phyloP scores from a whole-genome alignment of 2,329 filamentous ascomycete genomes.

The Orbilia ellipsospora region DNA sequence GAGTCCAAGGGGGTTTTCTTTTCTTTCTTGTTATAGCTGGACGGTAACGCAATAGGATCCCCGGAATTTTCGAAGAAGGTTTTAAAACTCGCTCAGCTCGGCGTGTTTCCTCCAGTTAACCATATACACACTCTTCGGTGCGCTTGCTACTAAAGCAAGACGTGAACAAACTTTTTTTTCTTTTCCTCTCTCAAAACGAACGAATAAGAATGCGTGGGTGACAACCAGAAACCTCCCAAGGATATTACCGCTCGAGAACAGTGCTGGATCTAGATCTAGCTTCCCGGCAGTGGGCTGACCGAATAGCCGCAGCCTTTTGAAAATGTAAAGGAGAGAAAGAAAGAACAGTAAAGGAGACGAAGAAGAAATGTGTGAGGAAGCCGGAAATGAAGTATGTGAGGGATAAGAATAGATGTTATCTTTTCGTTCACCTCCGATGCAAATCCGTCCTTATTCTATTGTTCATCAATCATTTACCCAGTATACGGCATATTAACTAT shows the following conservation, averaged over 20 bases:
- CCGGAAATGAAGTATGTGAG: too few relatives aligned
- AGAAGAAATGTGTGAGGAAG: neutral
- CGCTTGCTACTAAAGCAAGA: constrained; percentile 21
- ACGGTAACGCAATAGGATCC: constrained; percentile 1
- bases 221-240: constrained; percentile 7
- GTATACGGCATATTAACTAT: constrained; percentile 12
- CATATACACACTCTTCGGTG: constrained; percentile 2
- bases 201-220: constrained; percentile 29
- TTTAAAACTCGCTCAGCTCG: constrained; percentile 48
- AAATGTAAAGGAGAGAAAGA: constrained; percentile 16
- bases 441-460: too few relatives aligned
- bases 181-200: constrained; percentile 30
- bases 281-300: neutral
- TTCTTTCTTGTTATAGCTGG: constrained; percentile 1
- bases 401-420: too few relatives aligned
- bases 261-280: constrained; percentile 23
- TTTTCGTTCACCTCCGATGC: too few relatives aligned
- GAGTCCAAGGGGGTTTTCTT: neutral
- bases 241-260: constrained; percentile 19
- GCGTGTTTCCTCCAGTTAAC: constrained; percentile 4
- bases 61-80: constrained; percentile 28
- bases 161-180: constrained; percentile 37
- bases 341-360: neutral
- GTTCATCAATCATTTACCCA: neutral
- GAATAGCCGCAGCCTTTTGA: constrained; percentile 16